phyloP scores from a whole-genome alignment of 1,139 yeast genomes.

The Diutina ranongensis region DNA sequence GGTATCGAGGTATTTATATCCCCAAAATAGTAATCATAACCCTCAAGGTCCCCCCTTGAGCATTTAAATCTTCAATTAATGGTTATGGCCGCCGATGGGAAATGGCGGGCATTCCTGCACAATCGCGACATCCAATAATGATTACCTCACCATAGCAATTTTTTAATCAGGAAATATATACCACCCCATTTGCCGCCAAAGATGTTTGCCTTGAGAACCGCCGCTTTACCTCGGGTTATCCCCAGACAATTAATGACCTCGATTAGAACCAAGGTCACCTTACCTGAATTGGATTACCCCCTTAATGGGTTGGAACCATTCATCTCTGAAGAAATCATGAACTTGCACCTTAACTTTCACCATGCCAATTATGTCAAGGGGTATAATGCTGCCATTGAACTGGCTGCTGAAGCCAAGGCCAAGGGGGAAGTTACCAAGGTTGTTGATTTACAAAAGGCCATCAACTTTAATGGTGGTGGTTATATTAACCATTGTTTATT shows the following conservation, averaged over 20 bases:
- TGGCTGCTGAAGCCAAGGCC: conserved; percentile 58
- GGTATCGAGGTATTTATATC: too few relatives aligned
- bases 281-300: conserved; percentile 84
- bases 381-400: conserved; percentile 73
- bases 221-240: neutral
- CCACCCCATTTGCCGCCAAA: too few relatives aligned
- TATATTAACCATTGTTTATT: conserved; percentile 76
- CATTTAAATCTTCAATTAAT: too few relatives aligned
- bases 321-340: conserved; percentile 84
- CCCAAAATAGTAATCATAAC: too few relatives aligned
- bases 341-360: conserved; percentile 83
- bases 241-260: neutral
- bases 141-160: neutral
- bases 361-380: conserved; percentile 93
- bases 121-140: neutral
- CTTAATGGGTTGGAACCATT: conserved; percentile 84
- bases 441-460: conserved; percentile 62
- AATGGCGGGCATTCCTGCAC: too few relatives aligned
- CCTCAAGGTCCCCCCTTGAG: too few relatives aligned
- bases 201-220: conserved; percentile 6
- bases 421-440: conserved; percentile 56
- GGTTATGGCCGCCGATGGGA: too few relatives aligned
- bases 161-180: neutral
- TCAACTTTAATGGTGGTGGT: conserved; percentile 96
- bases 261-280: conserved; percentile 39